A percentile compares a stretch with the other conserved stretches of the same genome.
These are phyloP conservation scores for Solanum dulcamara DNA, from an alignment of 257 asterid species.

Conservation along the genomic window DNA sequence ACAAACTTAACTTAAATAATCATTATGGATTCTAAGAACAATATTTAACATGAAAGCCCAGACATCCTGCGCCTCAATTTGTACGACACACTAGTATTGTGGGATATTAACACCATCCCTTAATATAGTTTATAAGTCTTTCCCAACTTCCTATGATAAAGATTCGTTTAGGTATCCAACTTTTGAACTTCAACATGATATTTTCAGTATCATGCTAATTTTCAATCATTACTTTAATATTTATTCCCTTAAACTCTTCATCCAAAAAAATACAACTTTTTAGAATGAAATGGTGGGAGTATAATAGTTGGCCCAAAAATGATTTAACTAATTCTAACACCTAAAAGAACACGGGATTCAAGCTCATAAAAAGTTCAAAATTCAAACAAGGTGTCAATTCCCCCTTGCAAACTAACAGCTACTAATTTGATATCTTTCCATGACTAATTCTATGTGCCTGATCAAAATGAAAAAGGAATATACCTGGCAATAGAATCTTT, in stretches of 20 bases:
- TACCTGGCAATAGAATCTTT: slow-evolving; percentile 5
- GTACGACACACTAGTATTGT: neutral
- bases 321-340: neutral
- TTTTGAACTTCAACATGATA: neutral
- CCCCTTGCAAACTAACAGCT: neutral
- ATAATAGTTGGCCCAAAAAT: neutral
- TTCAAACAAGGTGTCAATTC: neutral
- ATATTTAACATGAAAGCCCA: neutral
- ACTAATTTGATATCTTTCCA: neutral
- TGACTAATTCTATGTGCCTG: neutral
- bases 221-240: neutral
- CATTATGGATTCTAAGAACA: neutral
- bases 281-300: neutral
- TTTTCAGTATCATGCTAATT: neutral
- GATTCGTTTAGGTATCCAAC: neutral
- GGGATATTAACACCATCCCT: neutral
- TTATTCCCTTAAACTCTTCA: neutral
- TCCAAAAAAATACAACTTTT: neutral
- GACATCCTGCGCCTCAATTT: neutral
- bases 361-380: neutral
- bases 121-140: neutral
- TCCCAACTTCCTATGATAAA: neutral
- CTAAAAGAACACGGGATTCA: neutral
- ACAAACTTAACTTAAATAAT: neutral
- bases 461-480: neutral